Evolutionary conservation across 768 basidiomycete species (phyloP), one percentile per base, ranked within the genome.

Genomic region (Kwoniella sp.): DNA sequence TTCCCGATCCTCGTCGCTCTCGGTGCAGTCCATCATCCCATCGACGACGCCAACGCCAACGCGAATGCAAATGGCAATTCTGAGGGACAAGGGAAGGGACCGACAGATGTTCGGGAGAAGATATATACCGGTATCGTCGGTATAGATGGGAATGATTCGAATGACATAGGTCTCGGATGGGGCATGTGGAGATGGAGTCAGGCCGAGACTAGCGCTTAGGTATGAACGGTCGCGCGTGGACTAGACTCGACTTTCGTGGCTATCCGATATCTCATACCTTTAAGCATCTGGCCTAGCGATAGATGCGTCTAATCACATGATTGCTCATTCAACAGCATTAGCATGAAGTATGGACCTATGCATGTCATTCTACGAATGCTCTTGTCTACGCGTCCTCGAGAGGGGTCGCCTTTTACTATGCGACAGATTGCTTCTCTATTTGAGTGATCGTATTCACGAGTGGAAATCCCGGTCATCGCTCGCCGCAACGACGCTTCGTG

Each of bases 1-100:
- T 83, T 92, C 17, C 91, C 91, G 11, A 67, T 92, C 17, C 90
- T 91, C 75, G 83, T 91, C 47, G 89, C 88, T 2, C 88, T 86
- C 2, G 90, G 89, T 2, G 90, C 89, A 25, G 4, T 20, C 5
- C 81, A 48, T 34, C 89, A 91, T 69, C 79, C 82, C 3, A 85
- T 85, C 9, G 92, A 90, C 83, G 84, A 87, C 34, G 34, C 7
- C n/a, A n/a, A n/a, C n/a, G n/a, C n/a, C n/a, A n/a, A 4, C 73
- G 82, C 0, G 85, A 48, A 5, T 48, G 47, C 17, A 5, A 23
- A 7, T 17, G 47, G 20, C 4, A 20, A 20, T 23, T 9, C 11
- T 8, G 88, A 87, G 9, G 88, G 86, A n/a, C n/a, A n/a, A n/a
- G n/a, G n/a, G n/a, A n/a, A n/a, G n/a, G n/a, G n/a, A n/a, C n/a